Percentiles rank a stretch among this genome's conserved stretches.
Evolutionary conservation across 1,284 basidiomycete genomes (phyloP).

Genomic region (Leccinum fallax): DNA sequence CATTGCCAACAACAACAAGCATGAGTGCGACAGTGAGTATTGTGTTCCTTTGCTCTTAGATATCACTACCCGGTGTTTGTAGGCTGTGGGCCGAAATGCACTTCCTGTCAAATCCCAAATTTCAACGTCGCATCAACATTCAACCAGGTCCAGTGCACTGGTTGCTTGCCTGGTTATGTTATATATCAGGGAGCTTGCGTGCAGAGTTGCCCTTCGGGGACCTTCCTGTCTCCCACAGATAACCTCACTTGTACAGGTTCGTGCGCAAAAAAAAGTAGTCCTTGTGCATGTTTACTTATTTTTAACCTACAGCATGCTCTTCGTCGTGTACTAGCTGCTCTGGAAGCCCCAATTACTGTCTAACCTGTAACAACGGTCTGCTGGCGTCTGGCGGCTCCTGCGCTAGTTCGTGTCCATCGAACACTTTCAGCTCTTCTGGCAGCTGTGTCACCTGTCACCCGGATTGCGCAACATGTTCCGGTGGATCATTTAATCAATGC

Average conservation of each 20-base stretch:
- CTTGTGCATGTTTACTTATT: slow-evolving; percentile 23
- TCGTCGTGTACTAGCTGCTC: slow-evolving; percentile 72
- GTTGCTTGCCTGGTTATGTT: slow-evolving; percentile 74
- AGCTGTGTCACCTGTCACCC: slow-evolving; percentile 75
- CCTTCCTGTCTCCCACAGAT: slow-evolving; percentile 70
- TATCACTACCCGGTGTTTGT: background rate
- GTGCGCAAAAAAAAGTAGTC: slow-evolving; percentile 23
- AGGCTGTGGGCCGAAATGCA: slow-evolving; percentile 81
- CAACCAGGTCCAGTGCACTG: slow-evolving; percentile 68
- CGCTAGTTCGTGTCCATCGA: slow-evolving; percentile 69
- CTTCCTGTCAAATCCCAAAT: slow-evolving; percentile 68
- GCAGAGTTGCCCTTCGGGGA: slow-evolving; percentile 66
- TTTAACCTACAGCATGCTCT: slow-evolving; percentile 58
- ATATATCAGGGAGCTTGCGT: slow-evolving; percentile 71
- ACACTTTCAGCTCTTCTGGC: slow-evolving; percentile 64
- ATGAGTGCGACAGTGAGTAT: slow-evolving; percentile 76
- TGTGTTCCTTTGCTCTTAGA: slow-evolving; percentile 2
- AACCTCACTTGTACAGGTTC: slow-evolving; percentile 68
- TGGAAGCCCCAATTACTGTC: slow-evolving; percentile 66
- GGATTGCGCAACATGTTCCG: slow-evolving; percentile 78
- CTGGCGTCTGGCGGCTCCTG: slow-evolving; percentile 73
- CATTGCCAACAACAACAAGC: slow-evolving; percentile 80
- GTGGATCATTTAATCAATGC: slow-evolving; percentile 74
- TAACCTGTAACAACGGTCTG: slow-evolving; percentile 64
- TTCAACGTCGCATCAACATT: slow-evolving; percentile 71